Evolutionary conservation across 768 basidiomycete species (phyloP).

Genomic region (Termitomyces sp.): DNA sequence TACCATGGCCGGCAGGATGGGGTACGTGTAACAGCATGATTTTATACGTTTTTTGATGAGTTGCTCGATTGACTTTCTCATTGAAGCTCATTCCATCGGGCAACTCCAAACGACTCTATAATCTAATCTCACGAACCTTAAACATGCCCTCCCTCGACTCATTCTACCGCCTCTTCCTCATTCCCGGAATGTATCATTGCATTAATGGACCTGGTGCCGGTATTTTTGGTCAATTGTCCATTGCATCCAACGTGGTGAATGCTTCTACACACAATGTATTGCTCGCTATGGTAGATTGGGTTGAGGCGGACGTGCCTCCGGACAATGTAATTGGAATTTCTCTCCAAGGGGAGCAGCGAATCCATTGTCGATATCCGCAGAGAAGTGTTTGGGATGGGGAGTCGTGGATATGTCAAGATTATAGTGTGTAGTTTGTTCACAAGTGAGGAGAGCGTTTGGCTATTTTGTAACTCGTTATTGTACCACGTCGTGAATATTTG

Average conservation of each 20-base stretch:
- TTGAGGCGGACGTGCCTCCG: neutral
- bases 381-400: neutral
- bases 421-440: too few relatives aligned
- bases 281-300: slow-evolving; percentile 4
- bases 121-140: neutral
- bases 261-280: slow-evolving; percentile 1
- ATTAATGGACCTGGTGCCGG: neutral
- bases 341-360: neutral
- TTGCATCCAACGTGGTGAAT: neutral
- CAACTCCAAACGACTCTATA: slow-evolving; percentile 7
- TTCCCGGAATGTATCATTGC: slow-evolving; percentile 5
- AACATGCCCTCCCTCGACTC: slow-evolving; percentile 1
- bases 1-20: slow-evolving; percentile 8
- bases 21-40: neutral
- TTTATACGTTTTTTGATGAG: neutral
- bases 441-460: too few relatives aligned
- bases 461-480: neutral
- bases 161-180: slow-evolving; percentile 10
- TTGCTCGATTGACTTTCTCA: neutral
- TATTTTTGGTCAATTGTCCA: neutral
- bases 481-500: neutral
- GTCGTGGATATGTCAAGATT: neutral
- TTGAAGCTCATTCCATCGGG: slow-evolving; percentile 1
- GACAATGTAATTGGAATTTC: neutral
- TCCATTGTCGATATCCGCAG: slow-evolving; percentile 3